Percentiles rank a stretch among this genome's conserved stretches.
These are phyloP conservation scores for Pezicula radicicola DNA, from an alignment of 2,329 filamentous ascomycete species.

Conservation along the genomic window DNA sequence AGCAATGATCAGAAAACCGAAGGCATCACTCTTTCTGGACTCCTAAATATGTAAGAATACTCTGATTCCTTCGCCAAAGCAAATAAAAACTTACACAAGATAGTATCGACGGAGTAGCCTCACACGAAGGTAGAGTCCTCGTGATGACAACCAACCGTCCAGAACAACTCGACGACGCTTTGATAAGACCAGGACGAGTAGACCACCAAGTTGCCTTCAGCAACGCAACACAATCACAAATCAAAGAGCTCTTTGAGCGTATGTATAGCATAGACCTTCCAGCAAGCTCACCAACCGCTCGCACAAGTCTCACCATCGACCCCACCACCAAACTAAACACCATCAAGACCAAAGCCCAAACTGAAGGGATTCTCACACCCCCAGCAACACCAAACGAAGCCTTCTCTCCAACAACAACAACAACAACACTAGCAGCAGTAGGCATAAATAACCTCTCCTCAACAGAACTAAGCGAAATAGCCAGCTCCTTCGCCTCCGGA, in stretches of 20 bases:
- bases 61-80: not conserved
- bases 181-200: constrained; percentile 71
- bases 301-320: constrained; percentile 17
- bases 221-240: constrained; percentile 51
- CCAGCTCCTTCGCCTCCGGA: constrained; percentile 43
- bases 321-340: not conserved
- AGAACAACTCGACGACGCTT: constrained; percentile 68
- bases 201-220: constrained; percentile 67
- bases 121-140: constrained; percentile 73
- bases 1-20: constrained; percentile 28
- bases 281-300: constrained; percentile 26
- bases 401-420: not conserved
- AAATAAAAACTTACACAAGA: not conserved
- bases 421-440: not conserved
- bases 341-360: not conserved
- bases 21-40: constrained; percentile 70
- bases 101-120: constrained; percentile 65
- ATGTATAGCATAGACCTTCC: constrained; percentile 50
- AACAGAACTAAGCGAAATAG: constrained; percentile 34
- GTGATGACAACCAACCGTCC: constrained; percentile 82
- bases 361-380: constrained; percentile 7
- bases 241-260: constrained; percentile 54
- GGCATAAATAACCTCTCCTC: constrained; percentile 18
- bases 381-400: constrained; percentile 11
- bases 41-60: constrained; percentile 62